Conservation (phyloP, 257 asterid genomes). For the Paraleonurus japonicus region DNA sequence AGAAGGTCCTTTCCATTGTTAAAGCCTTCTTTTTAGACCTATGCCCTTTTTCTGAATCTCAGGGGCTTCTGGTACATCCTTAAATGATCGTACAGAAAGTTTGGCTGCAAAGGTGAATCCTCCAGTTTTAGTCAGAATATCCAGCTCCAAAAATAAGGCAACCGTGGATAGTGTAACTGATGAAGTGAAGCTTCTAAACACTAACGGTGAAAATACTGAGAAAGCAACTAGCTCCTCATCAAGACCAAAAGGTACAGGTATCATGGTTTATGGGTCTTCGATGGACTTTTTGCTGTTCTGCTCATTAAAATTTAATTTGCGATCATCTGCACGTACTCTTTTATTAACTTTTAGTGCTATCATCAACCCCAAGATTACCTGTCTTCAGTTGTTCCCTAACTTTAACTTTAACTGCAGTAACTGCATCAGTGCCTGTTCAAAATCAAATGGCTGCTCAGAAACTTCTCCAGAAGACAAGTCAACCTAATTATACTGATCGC, state of each 20-base stretch:
- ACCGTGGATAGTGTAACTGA: constrained; percentile 25
- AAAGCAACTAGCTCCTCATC: constrained; percentile 41
- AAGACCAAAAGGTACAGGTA: constrained; percentile 67
- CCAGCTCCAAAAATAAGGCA: constrained; percentile 37
- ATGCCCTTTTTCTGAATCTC: constrained; percentile 16
- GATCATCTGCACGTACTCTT: neutral
- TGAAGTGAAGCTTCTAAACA: constrained; percentile 40
- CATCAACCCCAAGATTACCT: neutral
- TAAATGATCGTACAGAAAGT: constrained; percentile 32
- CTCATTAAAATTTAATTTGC: neutral
- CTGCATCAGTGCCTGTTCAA: constrained; percentile 72
- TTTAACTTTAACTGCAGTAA: constrained; percentile 41
- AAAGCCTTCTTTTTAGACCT: neutral
- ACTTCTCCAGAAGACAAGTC: constrained; percentile 74
- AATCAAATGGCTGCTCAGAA: constrained; percentile 92
- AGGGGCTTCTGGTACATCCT: constrained; percentile 40
- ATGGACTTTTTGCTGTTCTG: neutral
- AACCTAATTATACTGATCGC: constrained; percentile 41
- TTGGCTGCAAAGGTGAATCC: constrained; percentile 39
- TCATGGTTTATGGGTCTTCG: neutral
- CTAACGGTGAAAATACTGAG: constrained; percentile 40
- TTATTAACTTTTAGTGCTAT: constrained; percentile 9
- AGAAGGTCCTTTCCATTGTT: constrained; percentile 10
- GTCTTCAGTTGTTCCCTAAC: neutral
- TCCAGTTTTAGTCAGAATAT: constrained; percentile 33